Evolutionary conservation across 2,329 filamentous ascomycete species (phyloP).

Genomic region (Fusarium guadeloupense): DNA sequence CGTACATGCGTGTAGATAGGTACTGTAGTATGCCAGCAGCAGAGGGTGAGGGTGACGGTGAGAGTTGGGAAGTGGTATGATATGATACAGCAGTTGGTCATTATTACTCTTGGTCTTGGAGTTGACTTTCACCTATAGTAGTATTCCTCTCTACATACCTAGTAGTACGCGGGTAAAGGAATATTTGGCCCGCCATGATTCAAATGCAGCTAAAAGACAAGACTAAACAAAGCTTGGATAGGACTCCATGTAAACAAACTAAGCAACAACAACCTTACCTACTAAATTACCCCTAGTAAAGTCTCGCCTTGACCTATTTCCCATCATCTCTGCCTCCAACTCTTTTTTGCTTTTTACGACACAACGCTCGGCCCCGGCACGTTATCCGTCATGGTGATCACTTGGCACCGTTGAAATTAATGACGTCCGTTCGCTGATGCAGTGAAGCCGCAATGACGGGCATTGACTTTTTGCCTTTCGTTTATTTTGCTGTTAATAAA

Average conservation of each 20-base stretch:
- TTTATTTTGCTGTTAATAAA: too few relatives aligned
- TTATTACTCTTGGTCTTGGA: neutral
- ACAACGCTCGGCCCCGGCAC: slow-evolving; percentile 10
- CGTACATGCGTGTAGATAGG: neutral
- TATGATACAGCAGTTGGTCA: slow-evolving; percentile 19
- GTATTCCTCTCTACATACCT: too few relatives aligned
- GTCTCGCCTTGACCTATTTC: slow-evolving; percentile 9
- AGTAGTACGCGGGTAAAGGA: slow-evolving; percentile 7
- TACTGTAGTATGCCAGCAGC: slow-evolving; percentile 6
- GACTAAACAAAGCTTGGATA: slow-evolving; percentile 20
- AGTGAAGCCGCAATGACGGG: neutral
- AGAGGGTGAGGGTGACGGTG: slow-evolving; percentile 8
- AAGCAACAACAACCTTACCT: neutral
- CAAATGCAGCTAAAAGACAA: slow-evolving; percentile 1
- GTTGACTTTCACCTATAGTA: too few relatives aligned
- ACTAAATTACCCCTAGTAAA: too few relatives aligned
- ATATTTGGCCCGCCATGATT: slow-evolving; percentile 9
- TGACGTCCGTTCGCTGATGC: slow-evolving; percentile 19
- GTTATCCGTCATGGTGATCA: slow-evolving; percentile 24
- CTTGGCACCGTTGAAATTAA: slow-evolving; percentile 20
- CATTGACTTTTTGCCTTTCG: slow-evolving; percentile 16
- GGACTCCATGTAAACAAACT: neutral
- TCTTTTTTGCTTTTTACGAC: neutral
- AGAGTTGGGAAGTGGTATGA: neutral
- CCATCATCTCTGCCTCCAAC: too few relatives aligned